Evolutionary conservation across 768 basidiomycete genomes (phyloP).

Genomic region (Amyloporia xantha): DNA sequence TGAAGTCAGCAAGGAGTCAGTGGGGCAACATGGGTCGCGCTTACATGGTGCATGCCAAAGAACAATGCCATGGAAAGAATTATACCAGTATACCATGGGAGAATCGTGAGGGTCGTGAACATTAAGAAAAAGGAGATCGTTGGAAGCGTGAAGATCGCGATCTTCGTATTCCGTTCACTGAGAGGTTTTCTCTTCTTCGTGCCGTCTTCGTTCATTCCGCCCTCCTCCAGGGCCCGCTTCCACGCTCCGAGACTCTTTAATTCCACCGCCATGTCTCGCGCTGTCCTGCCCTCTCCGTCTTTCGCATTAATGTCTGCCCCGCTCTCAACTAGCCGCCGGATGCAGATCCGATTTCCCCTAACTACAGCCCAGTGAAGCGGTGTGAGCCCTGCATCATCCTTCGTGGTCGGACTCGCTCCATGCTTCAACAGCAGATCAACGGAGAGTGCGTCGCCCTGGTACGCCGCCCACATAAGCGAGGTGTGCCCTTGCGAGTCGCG

Average conservation of each 20-base stretch:
- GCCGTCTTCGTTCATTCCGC: constrained; percentile 75
- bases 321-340: constrained; percentile 77
- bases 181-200: constrained; percentile 58
- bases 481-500: constrained; percentile 92
- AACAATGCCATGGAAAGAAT: constrained; percentile 81
- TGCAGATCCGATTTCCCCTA: constrained; percentile 84
- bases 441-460: constrained; percentile 94
- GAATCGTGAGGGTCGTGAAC: constrained; percentile 73
- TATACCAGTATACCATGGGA: constrained; percentile 88
- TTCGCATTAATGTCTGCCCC: constrained; percentile 78
- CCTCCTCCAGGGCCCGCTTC: constrained; percentile 84
- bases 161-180: constrained; percentile 79
- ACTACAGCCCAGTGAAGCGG: constrained; percentile 98
- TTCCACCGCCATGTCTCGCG: constrained; percentile 92
- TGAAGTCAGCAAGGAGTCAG: constrained; percentile 12
- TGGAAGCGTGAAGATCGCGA: constrained; percentile 74
- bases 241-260: constrained; percentile 88
- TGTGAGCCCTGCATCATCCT: constrained; percentile 77
- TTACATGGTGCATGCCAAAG: constrained; percentile 90
- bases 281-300: constrained; percentile 80
- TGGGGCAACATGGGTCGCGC: constrained; percentile 25
- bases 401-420: constrained; percentile 70
- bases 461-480: constrained; percentile 97
- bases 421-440: constrained; percentile 87
- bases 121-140: constrained; percentile 75